Evolutionary conservation across 768 basidiomycete genomes (phyloP).

Genomic region (Imleria badia): DNA sequence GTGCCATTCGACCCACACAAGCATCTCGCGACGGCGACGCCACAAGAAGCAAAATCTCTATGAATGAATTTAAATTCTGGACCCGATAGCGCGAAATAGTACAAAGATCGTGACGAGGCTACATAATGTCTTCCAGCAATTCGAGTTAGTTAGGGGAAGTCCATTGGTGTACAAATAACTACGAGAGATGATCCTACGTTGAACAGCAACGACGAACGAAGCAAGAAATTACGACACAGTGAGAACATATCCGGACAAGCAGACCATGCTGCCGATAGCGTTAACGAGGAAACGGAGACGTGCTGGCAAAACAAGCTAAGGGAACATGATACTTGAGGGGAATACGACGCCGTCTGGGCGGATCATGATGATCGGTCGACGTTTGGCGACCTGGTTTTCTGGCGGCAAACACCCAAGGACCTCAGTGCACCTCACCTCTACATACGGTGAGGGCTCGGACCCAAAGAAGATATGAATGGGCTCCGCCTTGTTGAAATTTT

Average conservation of each 20-base stretch:
- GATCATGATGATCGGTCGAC: slow-evolving; percentile 78
- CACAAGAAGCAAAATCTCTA: slow-evolving; percentile 17
- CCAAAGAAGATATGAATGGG: slow-evolving; percentile 86
- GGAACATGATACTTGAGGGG: slow-evolving; percentile 80
- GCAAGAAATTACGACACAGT: slow-evolving; percentile 22
- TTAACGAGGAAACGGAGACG: slow-evolving; percentile 17
- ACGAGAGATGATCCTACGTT: slow-evolving; percentile 28
- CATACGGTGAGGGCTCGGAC: slow-evolving; percentile 80
- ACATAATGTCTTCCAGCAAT: slow-evolving; percentile 29
- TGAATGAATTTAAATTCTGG: slow-evolving; percentile 15
- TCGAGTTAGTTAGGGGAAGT: slow-evolving; percentile 20
- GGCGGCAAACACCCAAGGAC: slow-evolving; percentile 81
- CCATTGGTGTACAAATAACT: slow-evolving; percentile 34
- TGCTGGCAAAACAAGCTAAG: slow-evolving; percentile 43
- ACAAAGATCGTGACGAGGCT: slow-evolving; percentile 29
- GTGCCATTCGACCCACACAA: neutral
- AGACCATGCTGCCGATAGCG: slow-evolving; percentile 31
- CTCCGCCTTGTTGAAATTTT: slow-evolving; percentile 83
- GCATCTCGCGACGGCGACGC: slow-evolving; percentile 7
- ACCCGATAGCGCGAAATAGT: slow-evolving; percentile 21
- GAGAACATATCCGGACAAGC: slow-evolving; percentile 20
- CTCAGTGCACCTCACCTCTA: slow-evolving; percentile 86
- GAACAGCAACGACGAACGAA: slow-evolving; percentile 22
- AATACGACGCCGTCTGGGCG: slow-evolving; percentile 86
- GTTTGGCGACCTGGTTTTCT: slow-evolving; percentile 62